phyloP scores from a whole-genome alignment of 75 land plant genomes.

The Selaginella tamariscina region DNA sequence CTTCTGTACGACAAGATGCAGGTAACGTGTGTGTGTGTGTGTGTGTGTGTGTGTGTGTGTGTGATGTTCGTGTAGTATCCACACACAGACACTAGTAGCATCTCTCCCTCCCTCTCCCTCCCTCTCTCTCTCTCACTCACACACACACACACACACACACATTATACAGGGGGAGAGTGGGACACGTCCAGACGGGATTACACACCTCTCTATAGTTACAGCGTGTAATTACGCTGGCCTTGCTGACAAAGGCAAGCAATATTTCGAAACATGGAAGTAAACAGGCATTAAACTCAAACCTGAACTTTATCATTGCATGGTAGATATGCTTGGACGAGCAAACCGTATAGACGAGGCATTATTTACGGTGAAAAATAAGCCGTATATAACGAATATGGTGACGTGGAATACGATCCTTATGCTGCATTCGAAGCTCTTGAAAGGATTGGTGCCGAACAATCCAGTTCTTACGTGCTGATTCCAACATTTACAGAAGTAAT shows the following conservation, averaged over 20 bases:
- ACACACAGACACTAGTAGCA: too few species aligned
- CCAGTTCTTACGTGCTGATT: too few species aligned
- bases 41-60: too few species aligned
- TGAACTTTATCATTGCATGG: slow-evolving; percentile 6
- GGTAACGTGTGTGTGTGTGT: too few species aligned
- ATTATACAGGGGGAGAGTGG: background rate
- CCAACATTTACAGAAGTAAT: too few species aligned
- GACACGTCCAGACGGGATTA: background rate
- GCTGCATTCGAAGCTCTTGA: slow-evolving; percentile 1
- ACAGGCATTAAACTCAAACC: background rate
- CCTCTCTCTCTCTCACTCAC: too few species aligned
- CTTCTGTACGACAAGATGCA: too few species aligned
- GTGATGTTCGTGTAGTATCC: too few species aligned
- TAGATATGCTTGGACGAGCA: background rate
- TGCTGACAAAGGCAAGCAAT: background rate
- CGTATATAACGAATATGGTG: slow-evolving; percentile 1
- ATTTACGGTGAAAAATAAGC: background rate
- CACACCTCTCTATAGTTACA: background rate
- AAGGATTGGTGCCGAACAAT: too few species aligned
- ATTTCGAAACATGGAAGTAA: background rate
- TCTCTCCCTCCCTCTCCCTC: too few species aligned
- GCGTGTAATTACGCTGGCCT: slow-evolving; percentile 5
- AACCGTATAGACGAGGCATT: too few species aligned
- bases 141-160: too few species aligned
- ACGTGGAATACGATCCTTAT: background rate